Evolutionary conservation across 192 early-diverging fungal species (phyloP).

Genomic region (Chytriomyces sp.): DNA sequence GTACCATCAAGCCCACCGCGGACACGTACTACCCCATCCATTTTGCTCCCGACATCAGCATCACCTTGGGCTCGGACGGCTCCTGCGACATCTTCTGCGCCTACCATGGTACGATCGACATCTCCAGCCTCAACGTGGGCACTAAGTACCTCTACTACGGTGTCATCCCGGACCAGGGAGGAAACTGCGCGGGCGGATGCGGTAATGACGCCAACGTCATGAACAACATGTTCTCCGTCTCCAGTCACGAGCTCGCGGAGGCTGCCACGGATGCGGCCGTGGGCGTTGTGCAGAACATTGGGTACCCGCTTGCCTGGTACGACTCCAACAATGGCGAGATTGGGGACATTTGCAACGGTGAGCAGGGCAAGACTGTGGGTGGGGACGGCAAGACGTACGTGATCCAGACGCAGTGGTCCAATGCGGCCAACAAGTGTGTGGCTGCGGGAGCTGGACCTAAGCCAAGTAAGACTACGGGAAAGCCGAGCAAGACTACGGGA

Average conservation of each 20-base stretch:
- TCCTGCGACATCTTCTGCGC: neutral
- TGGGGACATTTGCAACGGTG: neutral
- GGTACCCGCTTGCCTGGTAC: slow-evolving; percentile 37
- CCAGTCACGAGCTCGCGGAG: slow-evolving; percentile 39
- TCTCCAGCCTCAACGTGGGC: slow-evolving; percentile 12
- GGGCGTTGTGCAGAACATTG: slow-evolving; percentile 18
- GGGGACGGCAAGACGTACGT: neutral
- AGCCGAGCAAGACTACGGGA: no score
- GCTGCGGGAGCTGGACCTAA: no score
- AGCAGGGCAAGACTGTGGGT: neutral
- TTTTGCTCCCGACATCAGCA: slow-evolving; percentile 27
- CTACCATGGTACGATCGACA: slow-evolving; percentile 28
- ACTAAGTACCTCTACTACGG: slow-evolving; percentile 34
- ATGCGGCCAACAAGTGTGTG: neutral
- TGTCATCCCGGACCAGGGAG: slow-evolving; percentile 40
- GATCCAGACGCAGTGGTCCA: slow-evolving; percentile 4
- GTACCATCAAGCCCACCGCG: slow-evolving; percentile 30
- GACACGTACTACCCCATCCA: slow-evolving; percentile 42
- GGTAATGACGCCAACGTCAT: slow-evolving; percentile 9
- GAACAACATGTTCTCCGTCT: slow-evolving; percentile 39
- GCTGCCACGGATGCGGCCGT: slow-evolving; percentile 36
- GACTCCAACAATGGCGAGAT: slow-evolving; percentile 33
- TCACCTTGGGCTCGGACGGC: neutral
- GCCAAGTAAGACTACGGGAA: no score
- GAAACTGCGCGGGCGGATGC: slow-evolving; percentile 26